These are phyloP conservation scores for Lasiodiplodia theobromae DNA, from an alignment of 2,329 filamentous ascomycete species.

Conservation along the genomic window DNA sequence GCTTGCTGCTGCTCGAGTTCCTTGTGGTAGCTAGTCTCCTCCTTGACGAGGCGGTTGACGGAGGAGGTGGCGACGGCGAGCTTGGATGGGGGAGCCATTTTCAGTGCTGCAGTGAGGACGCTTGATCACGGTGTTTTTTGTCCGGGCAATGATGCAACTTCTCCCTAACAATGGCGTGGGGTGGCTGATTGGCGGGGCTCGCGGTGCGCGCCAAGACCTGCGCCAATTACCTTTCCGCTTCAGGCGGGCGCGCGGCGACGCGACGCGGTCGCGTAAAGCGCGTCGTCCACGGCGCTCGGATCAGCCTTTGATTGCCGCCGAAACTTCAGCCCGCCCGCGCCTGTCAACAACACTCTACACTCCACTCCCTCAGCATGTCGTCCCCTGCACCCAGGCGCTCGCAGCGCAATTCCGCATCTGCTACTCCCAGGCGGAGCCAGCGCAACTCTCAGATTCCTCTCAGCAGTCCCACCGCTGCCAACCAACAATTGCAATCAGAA, in stretches of 20 bases:
- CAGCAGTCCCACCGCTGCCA: conserved; percentile 56
- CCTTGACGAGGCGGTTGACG: conserved; percentile 85
- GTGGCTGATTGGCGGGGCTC: conserved; percentile 27
- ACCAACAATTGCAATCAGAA: conserved; percentile 53
- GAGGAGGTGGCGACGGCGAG: conserved; percentile 81
- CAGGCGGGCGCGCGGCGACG: conserved; percentile 29
- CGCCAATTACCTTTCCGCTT: conserved; percentile 11
- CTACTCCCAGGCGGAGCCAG: conserved; percentile 61
- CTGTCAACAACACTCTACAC: conserved; percentile 16
- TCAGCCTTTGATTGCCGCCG: conserved; percentile 18
- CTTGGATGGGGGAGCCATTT: conserved; percentile 78
- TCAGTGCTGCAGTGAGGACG: background rate
- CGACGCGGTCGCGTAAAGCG: conserved; percentile 36
- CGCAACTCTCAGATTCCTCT: conserved; percentile 63
- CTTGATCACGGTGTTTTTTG: background rate
- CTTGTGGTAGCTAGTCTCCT: conserved; percentile 88
- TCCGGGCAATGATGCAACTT: conserved; percentile 21
- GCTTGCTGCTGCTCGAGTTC: conserved; percentile 79
- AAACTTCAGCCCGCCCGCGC: conserved; percentile 21
- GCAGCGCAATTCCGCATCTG: conserved; percentile 61
- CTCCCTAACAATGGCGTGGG: background rate
- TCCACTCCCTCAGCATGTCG: conserved; percentile 60
- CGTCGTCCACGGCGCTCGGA: conserved; percentile 22
- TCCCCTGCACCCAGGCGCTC: conserved; percentile 66
- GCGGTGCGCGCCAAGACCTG: conserved; percentile 7